Evolutionary conservation across 2,329 filamentous ascomycete genomes (phyloP), one percentile per base, ranked within the genome.

Genomic region (Didymella sp.): DNA sequence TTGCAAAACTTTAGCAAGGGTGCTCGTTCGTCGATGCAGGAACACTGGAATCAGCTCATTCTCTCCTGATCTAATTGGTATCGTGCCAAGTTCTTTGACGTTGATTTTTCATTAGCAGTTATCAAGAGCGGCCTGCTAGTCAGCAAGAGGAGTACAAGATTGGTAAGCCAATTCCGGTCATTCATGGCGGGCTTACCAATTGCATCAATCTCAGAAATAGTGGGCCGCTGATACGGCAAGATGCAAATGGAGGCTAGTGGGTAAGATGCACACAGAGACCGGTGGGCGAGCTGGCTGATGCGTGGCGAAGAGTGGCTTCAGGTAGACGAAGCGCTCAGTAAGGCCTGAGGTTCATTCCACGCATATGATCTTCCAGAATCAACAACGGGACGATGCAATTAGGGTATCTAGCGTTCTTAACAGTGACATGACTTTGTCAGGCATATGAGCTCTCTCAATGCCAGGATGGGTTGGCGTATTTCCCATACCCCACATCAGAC

Each of bases 401-500:
- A 42, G 47, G 47, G 47, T 43, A 53, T 53, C 42, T 50, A 50
- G 35, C 2, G 15, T 17, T 46, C 33, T 21, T 40, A 25, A 41
- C 8, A 30, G 3, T 17, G 27, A 40, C 46, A 25, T 46, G 8
- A 41, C 22, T 25, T 22, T 24, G n/a, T 27, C 27, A 21, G 6
- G 19, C 4, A 15, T 12, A 15, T 15, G 8, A 15, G 0, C 15
- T 41, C 15, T 22, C 6, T 56, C 25, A 60, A 9, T 21, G 53
- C 53, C 50, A 60, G 8, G 45, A 30, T 5, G 52, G 56, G 44
- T 61, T 60, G n/a, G 62, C 53, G 7, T 56, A 60, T 27, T 56
- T 59, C 6, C 52, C 54, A 13, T 57, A 61, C 2, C 54, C 60
- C 4, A 54, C 37, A 9, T 64, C 62, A 8, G 60, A 66, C 9